Evolutionary conservation across 1,284 basidiomycete genomes (phyloP).

Genomic region (Lignosus rhinocerotis): DNA sequence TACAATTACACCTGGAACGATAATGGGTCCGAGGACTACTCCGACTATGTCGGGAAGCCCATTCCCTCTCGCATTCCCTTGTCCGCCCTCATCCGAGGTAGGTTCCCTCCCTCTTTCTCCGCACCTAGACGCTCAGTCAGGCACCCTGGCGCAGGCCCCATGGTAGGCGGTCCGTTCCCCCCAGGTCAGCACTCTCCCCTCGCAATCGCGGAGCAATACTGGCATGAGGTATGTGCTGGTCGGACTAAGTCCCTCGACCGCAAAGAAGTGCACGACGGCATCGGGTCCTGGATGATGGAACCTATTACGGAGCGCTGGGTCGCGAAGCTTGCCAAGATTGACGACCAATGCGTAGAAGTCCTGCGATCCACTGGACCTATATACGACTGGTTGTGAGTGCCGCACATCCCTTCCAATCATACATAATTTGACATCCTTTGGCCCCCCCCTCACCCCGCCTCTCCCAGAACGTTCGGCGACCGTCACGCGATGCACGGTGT

Average conservation of each 20-base stretch:
- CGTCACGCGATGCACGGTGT: slow-evolving; percentile 37
- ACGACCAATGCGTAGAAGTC: slow-evolving; percentile 31
- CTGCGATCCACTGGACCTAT: slow-evolving; percentile 29
- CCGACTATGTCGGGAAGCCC: slow-evolving; percentile 40
- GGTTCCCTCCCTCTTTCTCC: slow-evolving; percentile 18
- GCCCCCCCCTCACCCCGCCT: neutral
- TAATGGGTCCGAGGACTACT: slow-evolving; percentile 21
- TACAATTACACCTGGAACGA: slow-evolving; percentile 62
- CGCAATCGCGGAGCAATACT: slow-evolving; percentile 40
- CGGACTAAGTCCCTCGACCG: slow-evolving; percentile 29
- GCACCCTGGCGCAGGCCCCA: slow-evolving; percentile 34
- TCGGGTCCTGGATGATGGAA: slow-evolving; percentile 11
- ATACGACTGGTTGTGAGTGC: slow-evolving; percentile 48
- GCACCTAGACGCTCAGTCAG: neutral
- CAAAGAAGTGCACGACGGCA: slow-evolving; percentile 16
- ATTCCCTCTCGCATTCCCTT: slow-evolving; percentile 58
- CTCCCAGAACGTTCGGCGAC: slow-evolving; percentile 36
- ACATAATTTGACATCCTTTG: neutral
- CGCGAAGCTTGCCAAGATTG: slow-evolving; percentile 46
- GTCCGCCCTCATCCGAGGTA: slow-evolving; percentile 56
- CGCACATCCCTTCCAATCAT: neutral
- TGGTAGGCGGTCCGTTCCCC: slow-evolving; percentile 40
- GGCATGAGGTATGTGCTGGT: slow-evolving; percentile 37
- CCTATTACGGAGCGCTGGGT: slow-evolving; percentile 53
- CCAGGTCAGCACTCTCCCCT: slow-evolving; percentile 33